A percentile compares a stretch with the other conserved stretches of the same genome.
Evolutionary conservation across 805 yeast genomes (phyloP).

Genomic region (Barnettozyma californica): DNA sequence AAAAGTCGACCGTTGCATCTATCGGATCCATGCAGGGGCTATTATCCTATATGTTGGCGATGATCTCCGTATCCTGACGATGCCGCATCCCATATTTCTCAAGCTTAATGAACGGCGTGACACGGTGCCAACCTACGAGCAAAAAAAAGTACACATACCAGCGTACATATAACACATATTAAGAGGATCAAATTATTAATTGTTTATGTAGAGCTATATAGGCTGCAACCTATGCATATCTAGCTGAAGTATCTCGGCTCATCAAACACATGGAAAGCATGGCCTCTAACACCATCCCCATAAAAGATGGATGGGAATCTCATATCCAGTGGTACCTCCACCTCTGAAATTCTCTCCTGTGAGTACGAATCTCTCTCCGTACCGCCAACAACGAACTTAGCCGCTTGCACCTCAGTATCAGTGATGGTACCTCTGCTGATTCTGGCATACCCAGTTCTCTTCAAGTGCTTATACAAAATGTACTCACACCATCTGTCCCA

Average conservation of each 20-base stretch:
- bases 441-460: slow-evolving; percentile 90
- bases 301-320: slow-evolving; percentile 75
- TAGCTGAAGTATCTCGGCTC: slow-evolving; percentile 51
- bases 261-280: slow-evolving; percentile 89
- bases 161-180: too few species aligned
- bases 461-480: slow-evolving; percentile 79
- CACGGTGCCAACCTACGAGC: too few species aligned
- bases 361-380: slow-evolving; percentile 38
- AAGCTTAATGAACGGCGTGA: too few species aligned
- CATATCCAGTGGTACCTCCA: slow-evolving; percentile 50
- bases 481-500: slow-evolving; percentile 99
- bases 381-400: slow-evolving; percentile 54
- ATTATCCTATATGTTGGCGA: not conserved
- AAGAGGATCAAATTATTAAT: too few species aligned
- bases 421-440: slow-evolving; percentile 90
- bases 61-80: not conserved
- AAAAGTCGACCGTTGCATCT: not conserved
- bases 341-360: slow-evolving; percentile 51
- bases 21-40: not conserved
- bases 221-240: not conserved
- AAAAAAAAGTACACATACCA: too few species aligned
- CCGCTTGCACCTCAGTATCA: slow-evolving; percentile 94
- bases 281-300: slow-evolving; percentile 93
- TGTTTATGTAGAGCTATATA: too few species aligned
- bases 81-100: not conserved